A percentile compares a stretch with the other conserved stretches of the same genome.
Evolutionary conservation across 306 rosid species (phyloP).

Genomic region (Vigna trinervia): DNA sequence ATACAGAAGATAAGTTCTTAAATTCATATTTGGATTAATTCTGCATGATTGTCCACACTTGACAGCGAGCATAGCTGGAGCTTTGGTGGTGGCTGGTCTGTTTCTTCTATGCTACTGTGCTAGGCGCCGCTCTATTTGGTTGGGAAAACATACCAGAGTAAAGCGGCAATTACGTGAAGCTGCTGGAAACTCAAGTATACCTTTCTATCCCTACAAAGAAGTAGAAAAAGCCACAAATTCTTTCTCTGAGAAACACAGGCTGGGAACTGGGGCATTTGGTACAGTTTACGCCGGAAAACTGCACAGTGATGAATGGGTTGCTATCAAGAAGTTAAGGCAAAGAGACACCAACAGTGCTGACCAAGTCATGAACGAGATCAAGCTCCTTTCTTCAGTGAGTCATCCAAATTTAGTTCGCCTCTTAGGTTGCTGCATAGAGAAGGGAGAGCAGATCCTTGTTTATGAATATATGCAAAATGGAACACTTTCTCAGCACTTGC

Average conservation of each 20-base stretch:
- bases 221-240: slow-evolving; percentile 78
- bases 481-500: slow-evolving; percentile 87
- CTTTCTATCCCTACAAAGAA: slow-evolving; percentile 78
- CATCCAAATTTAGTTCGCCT: slow-evolving; percentile 94
- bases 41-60: slow-evolving; percentile 31
- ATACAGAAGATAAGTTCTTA: not conserved
- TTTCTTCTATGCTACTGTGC: slow-evolving; percentile 56
- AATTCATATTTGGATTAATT: slow-evolving; percentile 14
- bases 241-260: slow-evolving; percentile 77
- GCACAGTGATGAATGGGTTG: slow-evolving; percentile 80
- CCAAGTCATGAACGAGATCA: slow-evolving; percentile 97
- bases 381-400: slow-evolving; percentile 92
- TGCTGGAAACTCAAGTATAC: slow-evolving; percentile 81
- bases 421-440: slow-evolving; percentile 92
- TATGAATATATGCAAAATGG: slow-evolving; percentile 95
- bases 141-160: slow-evolving; percentile 66
- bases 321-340: slow-evolving; percentile 80
- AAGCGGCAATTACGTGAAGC: slow-evolving; percentile 79
- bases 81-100: slow-evolving; percentile 61
- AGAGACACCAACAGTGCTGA: slow-evolving; percentile 85
- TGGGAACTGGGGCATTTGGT: slow-evolving; percentile 97
- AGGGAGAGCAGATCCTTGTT: slow-evolving; percentile 90
- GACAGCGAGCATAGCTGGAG: slow-evolving; percentile 65
- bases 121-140: slow-evolving; percentile 72
- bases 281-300: slow-evolving; percentile 90